Base-by-base conservation (phyloP, 225 moss, liverwort and hornwort genomes). In the Sphagnum tenellum region DNA sequence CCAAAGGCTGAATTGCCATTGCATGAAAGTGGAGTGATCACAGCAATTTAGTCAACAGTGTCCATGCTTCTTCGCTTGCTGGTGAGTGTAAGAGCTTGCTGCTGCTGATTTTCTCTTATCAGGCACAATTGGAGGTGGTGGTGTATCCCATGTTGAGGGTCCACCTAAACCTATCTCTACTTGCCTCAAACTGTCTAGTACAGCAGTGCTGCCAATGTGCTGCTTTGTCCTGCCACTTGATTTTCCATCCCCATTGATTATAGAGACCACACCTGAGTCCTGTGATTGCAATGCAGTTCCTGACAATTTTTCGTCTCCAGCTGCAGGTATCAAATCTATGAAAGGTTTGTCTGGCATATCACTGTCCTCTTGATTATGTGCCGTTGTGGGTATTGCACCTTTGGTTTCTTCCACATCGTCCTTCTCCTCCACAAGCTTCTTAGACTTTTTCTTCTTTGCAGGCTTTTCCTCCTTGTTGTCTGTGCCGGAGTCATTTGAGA, bases 161-260 rank as follows among this genome's bases (percentile, higher is more conserved):
- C 94, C 91, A 3, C 94, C 94, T 11, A 66, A 71, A 59, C 94
- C 94, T 46, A 95, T 76, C 66, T 91, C 86, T 47, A 80, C 60
- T 44, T 74, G 85, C 49, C 62, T 73, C 48, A 74, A 68, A 2
- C 46, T 52, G n/a, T 66, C 64, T 56, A 85, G 50, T 63, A 75
- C 64, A 71, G 63, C 73, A 63, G 68, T 58, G 66, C 83, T 79
- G 46, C 76, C 29, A 29, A 29, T 29, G 29, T 29, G 69, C 69
- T 82, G 71, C 68, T 69, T 67, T 74, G 75, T 67, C 73, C 74
- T 76, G 59, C 75, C 57, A 12, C 69, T 59, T 61, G 52, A 69
- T 56, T 63, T 88, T 47, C 6, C 52, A 5, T 74, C 67, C 55
- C 44, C 74, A 62, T 88, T 83, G 13, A 88, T 67, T 5, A 95